Conservation (phyloP, 495 filamentous ascomycete genomes). For the Aspergillus indologenus region DNA sequence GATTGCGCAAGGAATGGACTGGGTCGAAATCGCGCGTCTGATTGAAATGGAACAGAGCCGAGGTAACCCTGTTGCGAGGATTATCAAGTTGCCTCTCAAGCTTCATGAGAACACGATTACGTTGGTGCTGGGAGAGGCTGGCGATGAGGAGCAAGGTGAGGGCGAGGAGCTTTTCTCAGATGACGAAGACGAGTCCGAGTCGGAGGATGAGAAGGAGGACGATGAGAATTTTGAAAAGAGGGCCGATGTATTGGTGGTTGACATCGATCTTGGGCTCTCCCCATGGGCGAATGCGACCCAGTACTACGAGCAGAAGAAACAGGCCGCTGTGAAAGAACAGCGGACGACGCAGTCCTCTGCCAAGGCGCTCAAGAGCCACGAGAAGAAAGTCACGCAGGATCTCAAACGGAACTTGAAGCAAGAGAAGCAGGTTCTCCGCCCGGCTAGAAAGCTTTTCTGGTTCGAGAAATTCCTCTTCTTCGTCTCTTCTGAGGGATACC, state of each 20-base stretch:
- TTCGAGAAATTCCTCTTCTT: slow-evolving; percentile 97
- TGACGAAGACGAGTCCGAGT: slow-evolving; percentile 66
- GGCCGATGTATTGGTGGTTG: slow-evolving; percentile 56
- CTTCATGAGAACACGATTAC: slow-evolving; percentile 86
- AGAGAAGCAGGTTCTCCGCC: slow-evolving; percentile 85
- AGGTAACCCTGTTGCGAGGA: slow-evolving; percentile 79
- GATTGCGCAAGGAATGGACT: slow-evolving; percentile 92
- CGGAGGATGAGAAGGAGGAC: slow-evolving; percentile 47
- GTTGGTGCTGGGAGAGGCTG: slow-evolving; percentile 68
- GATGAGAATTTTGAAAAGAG: slow-evolving; percentile 30
- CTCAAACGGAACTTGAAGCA: slow-evolving; percentile 84
- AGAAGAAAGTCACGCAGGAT: slow-evolving; percentile 81
- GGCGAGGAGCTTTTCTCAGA: slow-evolving; percentile 54
- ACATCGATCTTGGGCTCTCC: slow-evolving; percentile 77
- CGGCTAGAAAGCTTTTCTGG: slow-evolving; percentile 79
- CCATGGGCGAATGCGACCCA: slow-evolving; percentile 86
- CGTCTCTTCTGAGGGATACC: slow-evolving; percentile 91
- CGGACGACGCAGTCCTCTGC: slow-evolving; percentile 79
- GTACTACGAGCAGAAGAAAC: slow-evolving; percentile 86
- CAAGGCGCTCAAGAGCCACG: slow-evolving; percentile 83
- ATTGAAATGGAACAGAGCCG: slow-evolving; percentile 80
- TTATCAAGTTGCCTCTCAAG: slow-evolving; percentile 85
- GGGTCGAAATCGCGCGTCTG: slow-evolving; percentile 82
- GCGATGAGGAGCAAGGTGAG: slow-evolving; percentile 51
- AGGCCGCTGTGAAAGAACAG: slow-evolving; percentile 78